Evolutionary conservation across 345 rosid genomes (phyloP), one percentile per base, ranked within the genome.

Genomic region (Pugionium cornutum): DNA sequence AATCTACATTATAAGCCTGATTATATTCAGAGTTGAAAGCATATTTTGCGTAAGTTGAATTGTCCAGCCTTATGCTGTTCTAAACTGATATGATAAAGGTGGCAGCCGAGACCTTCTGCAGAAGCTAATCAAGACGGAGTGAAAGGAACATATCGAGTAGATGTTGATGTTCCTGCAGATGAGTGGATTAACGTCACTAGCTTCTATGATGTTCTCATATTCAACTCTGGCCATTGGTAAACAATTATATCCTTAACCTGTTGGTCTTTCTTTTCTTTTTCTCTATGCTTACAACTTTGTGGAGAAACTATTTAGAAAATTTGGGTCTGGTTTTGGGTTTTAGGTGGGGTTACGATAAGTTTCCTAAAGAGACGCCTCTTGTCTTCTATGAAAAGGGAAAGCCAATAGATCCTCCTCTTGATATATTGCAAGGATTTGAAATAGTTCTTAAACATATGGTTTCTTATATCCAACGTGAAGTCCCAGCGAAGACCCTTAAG

Each of bases 171-270:
- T 63, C 95, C 95, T 62, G 97, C 97, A 9, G 78, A 67, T 70
- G 96, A 90, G 70, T 94, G 99, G 97, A 72, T 80, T 57, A 79
- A 76, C 53, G 62, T 85, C 74, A 76, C 79, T 56, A 73, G 74
- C 76, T 90, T 89, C 70, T 92, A 86, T 29, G 88, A 92, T 75
- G 92, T 88, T 69, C 90, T 90, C 65, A 34, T 92, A 37, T 88
- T 88, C 37, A 92, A 90, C 61, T 89, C 96, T 52, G 99, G 97
- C 53, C 99, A 94, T 72, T 94, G 99, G 99, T 94, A 85, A 69
- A 52, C 6, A 1, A 1, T 6, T 31, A 18, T 31, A 0, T 27
- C 40, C 1, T 33, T 41, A 1, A 28, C 48, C 0, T 31, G 9
- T 51, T 52, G 29, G 29, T 0, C 10, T 50, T 47, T 47, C 39